Percentiles rank a stretch among this genome's conserved stretches.
phyloP scores from a whole-genome alignment of 2,329 filamentous ascomycete genomes.

The Mycosphaerella sp. region DNA sequence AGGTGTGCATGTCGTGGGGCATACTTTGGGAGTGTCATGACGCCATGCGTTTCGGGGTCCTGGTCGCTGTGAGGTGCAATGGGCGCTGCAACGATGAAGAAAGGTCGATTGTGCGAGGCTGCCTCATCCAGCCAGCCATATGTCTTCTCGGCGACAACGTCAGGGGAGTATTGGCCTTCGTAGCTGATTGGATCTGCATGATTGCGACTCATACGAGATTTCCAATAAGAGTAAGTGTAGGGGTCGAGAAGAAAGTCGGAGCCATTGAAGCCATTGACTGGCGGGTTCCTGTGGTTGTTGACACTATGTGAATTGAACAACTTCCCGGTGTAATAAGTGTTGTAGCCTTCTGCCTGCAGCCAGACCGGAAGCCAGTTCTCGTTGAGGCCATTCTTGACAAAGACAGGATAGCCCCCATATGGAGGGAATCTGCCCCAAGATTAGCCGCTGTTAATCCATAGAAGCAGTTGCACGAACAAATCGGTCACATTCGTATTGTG shows the following conservation, averaged over 20 bases:
- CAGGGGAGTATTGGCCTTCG: constrained; percentile 51
- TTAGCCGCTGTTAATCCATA: not conserved
- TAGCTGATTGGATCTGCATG: constrained; percentile 51
- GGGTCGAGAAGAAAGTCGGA: constrained; percentile 52
- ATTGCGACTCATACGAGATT: constrained; percentile 37
- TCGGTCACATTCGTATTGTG: constrained; percentile 66
- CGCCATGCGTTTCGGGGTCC: constrained; percentile 10
- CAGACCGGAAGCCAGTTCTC: constrained; percentile 63
- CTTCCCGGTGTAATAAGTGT: constrained; percentile 64
- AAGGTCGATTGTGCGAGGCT: constrained; percentile 21
- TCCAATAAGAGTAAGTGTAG: constrained; percentile 61
- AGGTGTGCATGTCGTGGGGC: constrained; percentile 52
- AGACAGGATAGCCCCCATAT: constrained; percentile 61
- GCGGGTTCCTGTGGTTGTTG: constrained; percentile 55
- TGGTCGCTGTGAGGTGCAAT: constrained; percentile 30
- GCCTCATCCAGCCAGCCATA: constrained; percentile 50
- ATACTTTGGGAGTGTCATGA: constrained; percentile 19
- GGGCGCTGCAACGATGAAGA: constrained; percentile 31
- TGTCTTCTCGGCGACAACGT: constrained; percentile 56
- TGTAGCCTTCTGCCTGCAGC: constrained; percentile 61
- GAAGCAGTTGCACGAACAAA: constrained; percentile 27
- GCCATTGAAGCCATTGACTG: constrained; percentile 53
- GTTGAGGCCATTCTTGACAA: constrained; percentile 58
- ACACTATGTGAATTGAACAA: constrained; percentile 58
- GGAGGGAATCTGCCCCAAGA: constrained; percentile 35